Percentiles rank a stretch among this genome's conserved stretches.
These are phyloP conservation scores for Boechera stricta DNA, from an alignment of 345 rosid species.

Conservation along the genomic window DNA sequence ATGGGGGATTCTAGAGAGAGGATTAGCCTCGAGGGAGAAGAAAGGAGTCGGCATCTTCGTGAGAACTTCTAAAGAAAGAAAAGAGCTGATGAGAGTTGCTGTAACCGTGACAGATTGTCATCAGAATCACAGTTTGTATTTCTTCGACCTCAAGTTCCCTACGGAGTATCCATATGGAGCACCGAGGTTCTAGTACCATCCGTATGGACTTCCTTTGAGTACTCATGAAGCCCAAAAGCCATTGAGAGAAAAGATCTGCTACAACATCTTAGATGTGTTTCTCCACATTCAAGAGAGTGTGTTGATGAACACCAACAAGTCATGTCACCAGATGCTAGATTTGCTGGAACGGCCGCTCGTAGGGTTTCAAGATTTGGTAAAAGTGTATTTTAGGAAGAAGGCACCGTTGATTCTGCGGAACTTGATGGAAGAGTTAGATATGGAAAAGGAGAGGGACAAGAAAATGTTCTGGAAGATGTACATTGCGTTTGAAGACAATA, in stretches of 20 bases:
- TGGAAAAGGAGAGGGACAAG: conserved; percentile 32
- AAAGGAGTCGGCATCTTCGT: conserved; percentile 31
- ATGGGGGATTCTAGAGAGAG: conserved; percentile 14
- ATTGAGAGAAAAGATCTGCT: neutral
- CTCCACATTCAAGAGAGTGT: conserved; percentile 40
- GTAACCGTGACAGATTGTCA: conserved; percentile 4
- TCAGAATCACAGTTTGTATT: conserved; percentile 34
- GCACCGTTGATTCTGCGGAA: conserved; percentile 29
- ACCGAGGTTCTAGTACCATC: conserved; percentile 36
- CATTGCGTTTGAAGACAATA: conserved; percentile 40
- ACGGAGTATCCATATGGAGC: conserved; percentile 29
- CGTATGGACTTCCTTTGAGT: conserved; percentile 33
- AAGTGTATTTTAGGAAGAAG: conserved; percentile 37
- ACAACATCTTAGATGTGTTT: conserved; percentile 38
- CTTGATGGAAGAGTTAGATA: conserved; percentile 36
- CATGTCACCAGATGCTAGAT: conserved; percentile 39
- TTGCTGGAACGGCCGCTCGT: conserved; percentile 20
- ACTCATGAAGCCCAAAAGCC: neutral
- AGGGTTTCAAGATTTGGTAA: conserved; percentile 40
- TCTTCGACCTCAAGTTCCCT: conserved; percentile 42
- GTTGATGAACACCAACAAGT: conserved; percentile 32
- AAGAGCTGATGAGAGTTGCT: conserved; percentile 45
- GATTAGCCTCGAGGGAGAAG: conserved; percentile 29
- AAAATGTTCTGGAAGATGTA: conserved; percentile 38
- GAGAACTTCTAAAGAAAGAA: conserved; percentile 31